These are phyloP conservation scores for Knoxia roxburghii DNA, from an alignment of 257 asterid genomes.

Conservation along the genomic window DNA sequence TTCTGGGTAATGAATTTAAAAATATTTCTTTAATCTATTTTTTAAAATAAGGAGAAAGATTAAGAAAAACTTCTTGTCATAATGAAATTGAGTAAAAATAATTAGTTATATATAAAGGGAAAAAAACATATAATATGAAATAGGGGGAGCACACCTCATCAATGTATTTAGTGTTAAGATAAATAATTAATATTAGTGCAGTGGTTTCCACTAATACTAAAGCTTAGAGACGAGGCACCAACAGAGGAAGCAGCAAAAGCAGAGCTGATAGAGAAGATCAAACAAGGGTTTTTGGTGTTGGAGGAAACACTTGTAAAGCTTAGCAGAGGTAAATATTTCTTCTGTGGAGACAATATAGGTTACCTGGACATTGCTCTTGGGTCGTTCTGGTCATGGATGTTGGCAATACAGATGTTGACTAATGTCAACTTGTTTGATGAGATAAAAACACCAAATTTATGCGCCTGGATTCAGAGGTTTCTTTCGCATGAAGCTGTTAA, in stretches of 20 bases:
- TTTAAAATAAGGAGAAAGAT: no score
- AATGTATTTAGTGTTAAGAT: neutral
- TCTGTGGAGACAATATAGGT: conserved; percentile 3
- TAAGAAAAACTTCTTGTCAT: no score
- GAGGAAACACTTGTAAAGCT: neutral
- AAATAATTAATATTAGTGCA: neutral
- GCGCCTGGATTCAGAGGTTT: neutral
- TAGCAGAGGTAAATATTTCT: conserved; percentile 5
- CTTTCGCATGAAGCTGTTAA: conserved; percentile 1
- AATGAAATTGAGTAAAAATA: no score
- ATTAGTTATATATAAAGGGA: no score
- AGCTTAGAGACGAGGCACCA: neutral
- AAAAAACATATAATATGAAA: no score
- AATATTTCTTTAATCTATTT: no score
- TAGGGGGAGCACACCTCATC: no score
- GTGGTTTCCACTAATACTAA: neutral
- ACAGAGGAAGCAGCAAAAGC: neutral
- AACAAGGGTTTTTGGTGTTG: neutral
- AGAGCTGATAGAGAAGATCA: neutral
- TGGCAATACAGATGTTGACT: neutral
- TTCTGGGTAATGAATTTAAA: no score
- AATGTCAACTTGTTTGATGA: conserved; percentile 1
- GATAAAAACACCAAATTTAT: neutral
- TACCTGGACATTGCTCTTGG: conserved; percentile 1
- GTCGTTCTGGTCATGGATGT: neutral